Evolutionary conservation across 371 early-diverging fungal species (phyloP).

Genomic region (Funneliformis caledonium): DNA sequence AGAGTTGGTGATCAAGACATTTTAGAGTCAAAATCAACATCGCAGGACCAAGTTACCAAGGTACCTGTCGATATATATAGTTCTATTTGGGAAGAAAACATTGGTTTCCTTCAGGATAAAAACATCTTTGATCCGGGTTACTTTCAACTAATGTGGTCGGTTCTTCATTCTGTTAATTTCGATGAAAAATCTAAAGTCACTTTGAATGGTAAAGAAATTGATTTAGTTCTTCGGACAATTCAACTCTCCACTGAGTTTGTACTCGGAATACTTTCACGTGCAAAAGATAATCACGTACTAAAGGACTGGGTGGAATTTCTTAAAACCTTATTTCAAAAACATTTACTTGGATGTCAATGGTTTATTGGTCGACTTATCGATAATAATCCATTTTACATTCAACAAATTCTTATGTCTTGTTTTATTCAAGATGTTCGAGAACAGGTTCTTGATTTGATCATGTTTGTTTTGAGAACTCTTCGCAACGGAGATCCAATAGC

Average conservation of each 20-base stretch:
- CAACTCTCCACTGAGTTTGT: slow-evolving; percentile 43
- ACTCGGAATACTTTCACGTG: slow-evolving; percentile 39
- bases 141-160: slow-evolving; percentile 16
- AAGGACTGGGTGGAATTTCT: slow-evolving; percentile 44
- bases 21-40: not conserved
- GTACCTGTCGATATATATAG: slow-evolving; percentile 42
- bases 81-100: slow-evolving; percentile 43
- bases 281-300: slow-evolving; percentile 40
- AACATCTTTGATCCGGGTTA: slow-evolving; percentile 46
- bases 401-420: slow-evolving; percentile 42
- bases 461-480: slow-evolving; percentile 41
- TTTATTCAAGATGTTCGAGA: slow-evolving; percentile 46
- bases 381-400: slow-evolving; percentile 18
- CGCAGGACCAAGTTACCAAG: slow-evolving; percentile 13
- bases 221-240: slow-evolving; percentile 40
- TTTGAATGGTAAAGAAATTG: slow-evolving; percentile 29
- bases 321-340: slow-evolving; percentile 35
- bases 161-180: not conserved
- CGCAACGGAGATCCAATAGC: slow-evolving; percentile 22
- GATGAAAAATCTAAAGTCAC: not conserved
- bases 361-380: slow-evolving; percentile 39
- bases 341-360: slow-evolving; percentile 42
- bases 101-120: slow-evolving; percentile 44
- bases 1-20: slow-evolving; percentile 23
- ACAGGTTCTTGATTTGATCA: slow-evolving; percentile 43